Conservation (phyloP, 352 stramenopile species). For the Pythium oligandrum region DNA sequence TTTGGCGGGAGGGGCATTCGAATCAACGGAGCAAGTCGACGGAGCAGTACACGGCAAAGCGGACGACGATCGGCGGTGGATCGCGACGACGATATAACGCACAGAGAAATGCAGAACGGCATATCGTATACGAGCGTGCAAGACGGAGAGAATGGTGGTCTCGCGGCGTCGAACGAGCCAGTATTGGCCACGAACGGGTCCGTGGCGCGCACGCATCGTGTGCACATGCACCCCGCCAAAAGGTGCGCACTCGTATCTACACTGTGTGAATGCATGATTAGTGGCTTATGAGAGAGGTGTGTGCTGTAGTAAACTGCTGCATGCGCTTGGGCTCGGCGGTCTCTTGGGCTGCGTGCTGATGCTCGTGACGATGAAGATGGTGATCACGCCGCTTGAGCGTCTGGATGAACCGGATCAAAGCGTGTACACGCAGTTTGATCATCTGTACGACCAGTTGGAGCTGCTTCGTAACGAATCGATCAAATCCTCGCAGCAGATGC, state of each 20-base stretch:
- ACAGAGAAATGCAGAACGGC: background rate
- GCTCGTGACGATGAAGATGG: slow-evolving; percentile 13
- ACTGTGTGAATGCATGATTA: background rate
- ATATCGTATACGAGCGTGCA: no score
- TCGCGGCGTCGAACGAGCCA: no score
- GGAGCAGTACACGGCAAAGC: no score
- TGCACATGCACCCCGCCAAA: slow-evolving; percentile 28
- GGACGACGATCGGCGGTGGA: no score
- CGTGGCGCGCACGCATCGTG: background rate
- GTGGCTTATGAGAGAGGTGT: background rate
- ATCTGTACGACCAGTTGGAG: slow-evolving; percentile 7
- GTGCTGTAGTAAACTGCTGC: slow-evolving; percentile 11
- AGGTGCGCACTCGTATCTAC: slow-evolving; percentile 5
- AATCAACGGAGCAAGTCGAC: no score
- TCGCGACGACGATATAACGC: no score
- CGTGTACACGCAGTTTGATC: slow-evolving; percentile 10
- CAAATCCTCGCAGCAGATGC: slow-evolving; percentile 8
- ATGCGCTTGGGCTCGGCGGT: slow-evolving; percentile 13
- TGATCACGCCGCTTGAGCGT: slow-evolving; percentile 8
- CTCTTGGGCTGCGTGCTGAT: slow-evolving; percentile 13
- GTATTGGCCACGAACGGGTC: background rate
- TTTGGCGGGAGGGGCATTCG: no score
- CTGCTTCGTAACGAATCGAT: slow-evolving; percentile 8
- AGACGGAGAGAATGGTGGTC: no score
- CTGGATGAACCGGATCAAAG: slow-evolving; percentile 9